Evolutionary conservation across 805 yeast genomes (phyloP).

Genomic region (Wickerhamiella australiensis): DNA sequence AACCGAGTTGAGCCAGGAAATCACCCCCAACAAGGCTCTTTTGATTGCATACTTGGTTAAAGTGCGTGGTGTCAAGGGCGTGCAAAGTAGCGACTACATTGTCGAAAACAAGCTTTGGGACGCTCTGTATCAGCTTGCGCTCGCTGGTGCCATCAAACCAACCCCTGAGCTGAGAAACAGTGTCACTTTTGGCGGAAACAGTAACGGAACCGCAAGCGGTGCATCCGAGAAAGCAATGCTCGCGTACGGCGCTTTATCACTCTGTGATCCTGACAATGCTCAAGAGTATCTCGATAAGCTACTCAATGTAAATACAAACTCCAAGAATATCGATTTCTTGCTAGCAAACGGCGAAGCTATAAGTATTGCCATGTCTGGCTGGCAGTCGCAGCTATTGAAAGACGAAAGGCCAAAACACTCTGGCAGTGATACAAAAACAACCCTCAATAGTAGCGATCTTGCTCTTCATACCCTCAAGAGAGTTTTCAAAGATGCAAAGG

Average conservation of each 20-base stretch:
- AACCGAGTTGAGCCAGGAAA: not conserved
- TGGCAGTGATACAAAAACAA: not conserved
- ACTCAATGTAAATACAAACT: conserved; percentile 41
- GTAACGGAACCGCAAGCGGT: not conserved
- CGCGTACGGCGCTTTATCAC: conserved; percentile 44
- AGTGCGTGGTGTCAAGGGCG: not conserved
- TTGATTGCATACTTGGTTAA: conserved; percentile 3
- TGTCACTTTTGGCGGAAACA: not conserved
- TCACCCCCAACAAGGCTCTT: not conserved
- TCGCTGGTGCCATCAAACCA: conserved; percentile 27
- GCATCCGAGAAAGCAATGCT: conserved; percentile 41
- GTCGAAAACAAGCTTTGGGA: conserved; percentile 11
- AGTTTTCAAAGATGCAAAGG: conserved; percentile 27
- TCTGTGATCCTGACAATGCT: conserved; percentile 29
- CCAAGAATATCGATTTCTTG: conserved; percentile 63
- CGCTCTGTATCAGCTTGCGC: conserved; percentile 30
- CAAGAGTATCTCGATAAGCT: conserved; percentile 34
- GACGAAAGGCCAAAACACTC: conserved; percentile 47
- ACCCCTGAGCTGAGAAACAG: not conserved
- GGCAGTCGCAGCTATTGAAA: conserved; percentile 49
- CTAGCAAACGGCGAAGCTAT: conserved; percentile 81
- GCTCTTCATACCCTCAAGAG: not conserved
- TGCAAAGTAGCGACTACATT: not conserved
- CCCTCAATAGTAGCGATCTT: not conserved
- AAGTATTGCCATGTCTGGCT: conserved; percentile 57